Percentiles rank a stretch among this genome's conserved stretches.
Evolutionary conservation across 2,329 filamentous ascomycete genomes (phyloP).

Genomic region (Orbilia blumenaviensis): DNA sequence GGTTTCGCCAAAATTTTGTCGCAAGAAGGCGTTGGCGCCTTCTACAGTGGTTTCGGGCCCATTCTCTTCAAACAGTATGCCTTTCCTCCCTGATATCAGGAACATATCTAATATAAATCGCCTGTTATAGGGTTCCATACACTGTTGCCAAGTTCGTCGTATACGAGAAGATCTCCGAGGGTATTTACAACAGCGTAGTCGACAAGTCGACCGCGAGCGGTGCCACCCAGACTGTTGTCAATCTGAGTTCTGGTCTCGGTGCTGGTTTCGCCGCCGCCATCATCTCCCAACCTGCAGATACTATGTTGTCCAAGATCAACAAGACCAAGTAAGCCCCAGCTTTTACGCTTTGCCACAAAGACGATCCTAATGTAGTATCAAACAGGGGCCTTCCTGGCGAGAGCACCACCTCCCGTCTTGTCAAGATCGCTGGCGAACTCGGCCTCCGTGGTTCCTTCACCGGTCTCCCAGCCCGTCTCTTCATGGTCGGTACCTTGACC

Average conservation of each 20-base stretch:
- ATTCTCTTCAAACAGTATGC: constrained; percentile 84
- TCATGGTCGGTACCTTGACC: constrained; percentile 79
- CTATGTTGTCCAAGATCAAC: constrained; percentile 96
- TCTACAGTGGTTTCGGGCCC: constrained; percentile 91
- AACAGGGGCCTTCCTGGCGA: constrained; percentile 76
- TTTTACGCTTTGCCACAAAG: not conserved
- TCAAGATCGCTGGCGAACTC: constrained; percentile 90
- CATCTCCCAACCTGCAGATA: constrained; percentile 89
- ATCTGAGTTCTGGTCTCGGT: constrained; percentile 84
- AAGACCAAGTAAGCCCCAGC: constrained; percentile 72
- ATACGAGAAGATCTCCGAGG: constrained; percentile 85
- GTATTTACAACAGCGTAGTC: constrained; percentile 71
- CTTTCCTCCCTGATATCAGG: constrained; percentile 21
- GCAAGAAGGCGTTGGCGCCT: constrained; percentile 82
- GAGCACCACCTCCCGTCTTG: constrained; percentile 78
- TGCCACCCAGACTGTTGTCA: constrained; percentile 78
- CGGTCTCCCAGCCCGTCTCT: constrained; percentile 81
- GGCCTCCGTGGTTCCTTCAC: constrained; percentile 79
- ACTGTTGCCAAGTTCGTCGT: constrained; percentile 96
- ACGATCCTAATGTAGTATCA: constrained; percentile 31
- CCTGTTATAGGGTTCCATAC: constrained; percentile 73
- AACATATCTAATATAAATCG: too few species aligned
- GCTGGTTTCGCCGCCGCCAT: constrained; percentile 87
- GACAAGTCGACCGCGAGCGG: constrained; percentile 77
- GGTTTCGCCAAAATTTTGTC: constrained; percentile 85